phyloP scores from a whole-genome alignment of 768 basidiomycete genomes.

The Macrolepiota fuliginosa region DNA sequence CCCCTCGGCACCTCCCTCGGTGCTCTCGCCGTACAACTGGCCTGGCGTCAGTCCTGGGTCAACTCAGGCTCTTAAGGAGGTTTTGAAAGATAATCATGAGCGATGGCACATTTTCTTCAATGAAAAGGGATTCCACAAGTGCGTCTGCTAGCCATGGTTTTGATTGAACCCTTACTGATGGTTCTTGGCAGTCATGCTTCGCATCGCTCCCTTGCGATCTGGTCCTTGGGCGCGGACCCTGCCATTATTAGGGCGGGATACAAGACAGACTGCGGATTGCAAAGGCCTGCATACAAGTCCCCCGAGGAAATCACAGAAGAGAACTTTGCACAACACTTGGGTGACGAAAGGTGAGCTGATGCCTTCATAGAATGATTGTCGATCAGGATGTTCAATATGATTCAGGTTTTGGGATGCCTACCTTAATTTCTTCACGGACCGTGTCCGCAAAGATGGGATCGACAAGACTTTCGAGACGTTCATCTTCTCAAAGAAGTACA shows the following conservation, averaged over 20 bases:
- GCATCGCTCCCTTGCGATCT: constrained; percentile 60
- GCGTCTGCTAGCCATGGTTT: constrained; percentile 7
- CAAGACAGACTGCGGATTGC: constrained; percentile 31
- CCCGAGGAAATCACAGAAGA: constrained; percentile 41
- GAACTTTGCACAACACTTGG: constrained; percentile 56
- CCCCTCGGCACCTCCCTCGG: too few species aligned
- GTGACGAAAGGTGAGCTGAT: constrained; percentile 45
- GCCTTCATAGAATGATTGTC: neutral
- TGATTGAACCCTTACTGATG: neutral
- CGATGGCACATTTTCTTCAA: constrained; percentile 57
- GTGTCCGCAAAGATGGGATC: constrained; percentile 40
- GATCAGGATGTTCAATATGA: neutral
- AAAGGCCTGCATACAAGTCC: constrained; percentile 37
- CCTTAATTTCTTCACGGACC: constrained; percentile 49
- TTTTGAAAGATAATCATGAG: constrained; percentile 49
- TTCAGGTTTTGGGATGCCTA: constrained; percentile 58
- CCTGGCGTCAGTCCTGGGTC: constrained; percentile 34
- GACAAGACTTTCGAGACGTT: constrained; percentile 52
- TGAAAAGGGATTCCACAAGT: constrained; percentile 36
- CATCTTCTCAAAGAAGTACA: constrained; percentile 52
- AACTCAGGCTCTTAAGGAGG: constrained; percentile 34
- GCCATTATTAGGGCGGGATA: constrained; percentile 36
- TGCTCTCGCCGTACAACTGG: neutral
- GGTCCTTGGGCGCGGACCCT: constrained; percentile 53
- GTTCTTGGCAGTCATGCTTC: constrained; percentile 40